Percentiles rank a stretch among this genome's conserved stretches.
Conservation (phyloP, 352 stramenopile genomes). For the Pythium aristosporum region DNA sequence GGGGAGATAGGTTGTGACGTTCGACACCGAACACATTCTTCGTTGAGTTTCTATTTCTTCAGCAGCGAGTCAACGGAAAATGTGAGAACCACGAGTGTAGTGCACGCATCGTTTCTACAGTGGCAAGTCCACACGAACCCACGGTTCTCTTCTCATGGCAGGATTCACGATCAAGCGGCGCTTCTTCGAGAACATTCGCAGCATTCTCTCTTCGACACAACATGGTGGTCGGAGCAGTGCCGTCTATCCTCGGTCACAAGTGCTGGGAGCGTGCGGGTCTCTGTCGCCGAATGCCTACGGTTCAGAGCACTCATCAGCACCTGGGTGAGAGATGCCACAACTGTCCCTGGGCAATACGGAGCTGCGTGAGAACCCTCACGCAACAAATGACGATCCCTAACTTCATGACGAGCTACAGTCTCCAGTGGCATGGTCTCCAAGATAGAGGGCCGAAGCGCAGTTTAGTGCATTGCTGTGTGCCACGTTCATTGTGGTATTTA, state of each 20-base stretch:
- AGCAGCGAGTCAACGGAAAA: not conserved
- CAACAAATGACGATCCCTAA: constrained; percentile 1
- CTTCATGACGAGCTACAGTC: too few relatives aligned
- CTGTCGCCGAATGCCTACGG: constrained; percentile 57
- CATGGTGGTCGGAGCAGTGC: constrained; percentile 46
- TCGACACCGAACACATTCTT: constrained; percentile 79
- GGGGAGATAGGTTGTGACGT: constrained; percentile 36
- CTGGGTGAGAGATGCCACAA: constrained; percentile 28
- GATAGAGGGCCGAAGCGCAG: too few relatives aligned
- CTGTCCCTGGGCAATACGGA: not conserved
- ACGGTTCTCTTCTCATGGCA: not conserved
- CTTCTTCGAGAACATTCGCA: constrained; percentile 70
- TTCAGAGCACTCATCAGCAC: constrained; percentile 79
- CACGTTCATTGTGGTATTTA: too few relatives aligned
- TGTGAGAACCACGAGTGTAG: too few relatives aligned
- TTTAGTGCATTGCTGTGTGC: too few relatives aligned
- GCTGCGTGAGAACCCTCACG: not conserved
- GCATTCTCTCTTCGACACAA: constrained; percentile 80
- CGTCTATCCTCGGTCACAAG: constrained; percentile 38
- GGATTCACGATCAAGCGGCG: constrained; percentile 63
- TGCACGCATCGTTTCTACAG: not conserved
- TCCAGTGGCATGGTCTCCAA: too few relatives aligned
- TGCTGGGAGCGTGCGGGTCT: constrained; percentile 37
- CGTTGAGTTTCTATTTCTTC: constrained; percentile 50
- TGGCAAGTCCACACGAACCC: not conserved